Conservation (phyloP, 148 eudicot genomes). For the Hydrangea macrophylla region DNA sequence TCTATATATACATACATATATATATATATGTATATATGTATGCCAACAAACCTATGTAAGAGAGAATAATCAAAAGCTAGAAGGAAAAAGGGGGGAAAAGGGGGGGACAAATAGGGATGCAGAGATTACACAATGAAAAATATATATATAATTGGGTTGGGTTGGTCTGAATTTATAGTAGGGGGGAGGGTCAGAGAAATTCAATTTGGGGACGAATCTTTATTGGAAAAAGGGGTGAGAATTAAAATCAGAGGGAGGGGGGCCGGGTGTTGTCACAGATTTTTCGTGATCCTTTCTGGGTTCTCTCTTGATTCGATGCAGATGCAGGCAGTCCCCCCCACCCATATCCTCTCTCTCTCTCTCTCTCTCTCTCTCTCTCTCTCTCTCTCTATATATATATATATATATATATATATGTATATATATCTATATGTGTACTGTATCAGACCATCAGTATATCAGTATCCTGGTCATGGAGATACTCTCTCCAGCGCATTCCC, state of each 20-base stretch:
- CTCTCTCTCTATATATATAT: background rate
- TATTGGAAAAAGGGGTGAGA: background rate
- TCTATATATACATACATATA: too few species aligned
- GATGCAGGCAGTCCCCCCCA: too few species aligned
- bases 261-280: slow-evolving; percentile 28
- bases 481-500: slow-evolving; percentile 7
- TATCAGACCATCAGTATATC: slow-evolving; percentile 22
- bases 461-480: slow-evolving; percentile 11
- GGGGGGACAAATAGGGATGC: background rate
- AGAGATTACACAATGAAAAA: background rate
- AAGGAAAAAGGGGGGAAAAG: background rate
- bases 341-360: background rate
- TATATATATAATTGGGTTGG: background rate
- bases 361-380: background rate
- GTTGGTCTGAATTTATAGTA: background rate
- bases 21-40: too few species aligned
- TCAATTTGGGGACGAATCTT: background rate
- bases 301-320: slow-evolving; percentile 22
- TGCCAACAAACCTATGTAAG: background rate
- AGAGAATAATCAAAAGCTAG: background rate
- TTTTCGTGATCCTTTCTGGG: slow-evolving; percentile 38
- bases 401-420: background rate
- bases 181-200: background rate
- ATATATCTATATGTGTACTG: slow-evolving; percentile 4
- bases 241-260: slow-evolving; percentile 6